Percentiles rank a stretch among this genome's conserved stretches.
phyloP scores from a whole-genome alignment of 1,139 yeast species.

The Candida frijolesensis region DNA sequence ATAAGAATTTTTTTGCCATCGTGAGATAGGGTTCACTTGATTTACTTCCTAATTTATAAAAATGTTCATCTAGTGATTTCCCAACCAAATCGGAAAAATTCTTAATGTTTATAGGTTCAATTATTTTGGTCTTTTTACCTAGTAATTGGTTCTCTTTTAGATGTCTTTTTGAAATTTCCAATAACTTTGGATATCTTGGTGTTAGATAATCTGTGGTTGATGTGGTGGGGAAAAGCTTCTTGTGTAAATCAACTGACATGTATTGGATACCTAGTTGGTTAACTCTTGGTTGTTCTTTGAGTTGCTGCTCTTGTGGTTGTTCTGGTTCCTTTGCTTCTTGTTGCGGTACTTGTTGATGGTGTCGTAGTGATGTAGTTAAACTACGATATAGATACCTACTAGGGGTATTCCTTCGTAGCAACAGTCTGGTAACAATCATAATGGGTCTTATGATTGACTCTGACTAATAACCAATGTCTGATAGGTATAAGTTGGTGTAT shows the following conservation, averaged over 20 bases:
- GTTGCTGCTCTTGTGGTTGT: neutral
- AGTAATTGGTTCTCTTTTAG: constrained; percentile 65
- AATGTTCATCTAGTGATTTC: constrained; percentile 76
- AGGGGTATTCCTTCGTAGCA: constrained; percentile 2
- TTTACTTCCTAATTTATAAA: constrained; percentile 65
- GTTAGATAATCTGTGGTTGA: constrained; percentile 25
- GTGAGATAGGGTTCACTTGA: constrained; percentile 63
- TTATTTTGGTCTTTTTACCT: constrained; percentile 74
- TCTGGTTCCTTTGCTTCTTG: neutral
- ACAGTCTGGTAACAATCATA: neutral
- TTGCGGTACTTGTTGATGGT: constrained; percentile 15
- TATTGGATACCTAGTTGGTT: constrained; percentile 73
- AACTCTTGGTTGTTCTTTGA: constrained; percentile 47
- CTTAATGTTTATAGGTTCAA: constrained; percentile 61
- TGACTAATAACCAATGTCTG: too few relatives aligned
- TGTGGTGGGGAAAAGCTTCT: constrained; percentile 58
- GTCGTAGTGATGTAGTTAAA: constrained; percentile 5
- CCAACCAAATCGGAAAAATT: constrained; percentile 74
- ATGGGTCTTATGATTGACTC: neutral
- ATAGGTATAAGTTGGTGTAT: too few relatives aligned
- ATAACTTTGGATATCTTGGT: constrained; percentile 38
- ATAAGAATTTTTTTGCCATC: constrained; percentile 44
- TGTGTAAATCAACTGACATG: constrained; percentile 58
- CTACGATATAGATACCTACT: neutral
- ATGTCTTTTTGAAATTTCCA: constrained; percentile 63